Base-by-base conservation (phyloP, 805 yeast genomes). In the Alloascoidea africana region DNA sequence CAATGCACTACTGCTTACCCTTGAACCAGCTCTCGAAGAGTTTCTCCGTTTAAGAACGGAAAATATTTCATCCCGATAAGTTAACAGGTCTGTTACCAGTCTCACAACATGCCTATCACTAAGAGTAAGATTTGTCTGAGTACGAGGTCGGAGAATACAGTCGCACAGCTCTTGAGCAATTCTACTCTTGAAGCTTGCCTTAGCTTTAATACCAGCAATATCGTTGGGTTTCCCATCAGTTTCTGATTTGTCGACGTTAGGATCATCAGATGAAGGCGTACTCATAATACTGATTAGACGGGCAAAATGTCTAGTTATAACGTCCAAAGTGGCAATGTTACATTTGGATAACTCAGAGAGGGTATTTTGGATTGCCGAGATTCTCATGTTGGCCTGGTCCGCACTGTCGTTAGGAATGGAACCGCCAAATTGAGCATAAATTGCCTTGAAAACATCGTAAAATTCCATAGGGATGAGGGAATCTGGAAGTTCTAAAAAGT, bases 291-390 rank as follows among this genome's bases (percentile, higher is more conserved):
- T 55, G 18, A 77, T 68, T 40, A 84, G 57, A 35, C 93, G 63
- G 37, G 68, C 66, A 52, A 84, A 69, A 54, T 84, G 94, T 2
- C 86, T 73, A 32, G 77, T 67, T n/a, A 84, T 56, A 1, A 87
- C 86, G 52, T 80, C 87, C 38, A 84, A 63, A 0, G 93, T 80
- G 1, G 93, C 89, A 33, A 83, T 61, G 48, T 79, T 81, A 34
- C 79, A 66, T 38, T 76, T 71, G 14, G 85, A 74, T 38, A 84
- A 62, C 40, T 80, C 80, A 3, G 70, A 63, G 40, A 84, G 60
- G 0, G 79, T 71, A 42, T 75, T 78, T 30, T 71, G 30, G n/a
- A 23, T 23, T 23, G 30, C 30, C n/a, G 30, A 23, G 8, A 23
- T 8, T 8, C 30, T 8, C n/a, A 23, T 8, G n/a, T 8, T 8